A percentile compares a stretch with the other conserved stretches of the same genome.
Evolutionary conservation across 2,329 filamentous ascomycete genomes (phyloP).

Genomic region (Didymella sp.): DNA sequence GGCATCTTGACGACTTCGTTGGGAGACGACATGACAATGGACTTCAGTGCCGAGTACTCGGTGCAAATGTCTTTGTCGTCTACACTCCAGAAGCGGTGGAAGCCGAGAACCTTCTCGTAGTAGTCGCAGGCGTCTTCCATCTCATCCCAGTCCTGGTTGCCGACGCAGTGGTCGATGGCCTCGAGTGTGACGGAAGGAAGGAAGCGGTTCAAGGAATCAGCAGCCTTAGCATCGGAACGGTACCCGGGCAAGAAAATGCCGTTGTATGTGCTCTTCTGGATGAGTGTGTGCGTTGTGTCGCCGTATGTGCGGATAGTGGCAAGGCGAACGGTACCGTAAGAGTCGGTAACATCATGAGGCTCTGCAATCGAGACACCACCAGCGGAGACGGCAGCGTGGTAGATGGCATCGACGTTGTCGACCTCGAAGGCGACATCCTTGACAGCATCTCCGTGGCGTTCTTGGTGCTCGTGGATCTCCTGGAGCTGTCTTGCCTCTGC

Average conservation of each 20-base stretch:
- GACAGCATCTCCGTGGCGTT: constrained; percentile 89
- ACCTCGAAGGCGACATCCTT: constrained; percentile 97
- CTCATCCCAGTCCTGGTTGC: constrained; percentile 94
- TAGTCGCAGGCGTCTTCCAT: constrained; percentile 73
- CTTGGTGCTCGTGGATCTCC: constrained; percentile 83
- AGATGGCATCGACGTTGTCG: constrained; percentile 84
- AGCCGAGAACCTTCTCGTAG: constrained; percentile 88
- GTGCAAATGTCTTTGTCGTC: constrained; percentile 93
- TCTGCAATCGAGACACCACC: constrained; percentile 68
- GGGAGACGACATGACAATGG: constrained; percentile 86
- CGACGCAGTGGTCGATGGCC: constrained; percentile 94
- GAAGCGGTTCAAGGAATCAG: constrained; percentile 56
- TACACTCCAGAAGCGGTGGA: constrained; percentile 97
- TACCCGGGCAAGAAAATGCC: constrained; percentile 87
- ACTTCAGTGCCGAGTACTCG: constrained; percentile 87
- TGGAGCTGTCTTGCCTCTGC: constrained; percentile 71
- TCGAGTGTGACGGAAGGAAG: constrained; percentile 72
- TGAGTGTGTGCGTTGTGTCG: constrained; percentile 91
- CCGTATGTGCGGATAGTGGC: constrained; percentile 92
- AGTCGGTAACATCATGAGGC: constrained; percentile 62
- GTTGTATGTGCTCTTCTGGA: constrained; percentile 73
- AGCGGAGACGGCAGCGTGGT: constrained; percentile 71
- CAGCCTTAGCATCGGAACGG: constrained; percentile 57
- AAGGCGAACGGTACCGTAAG: constrained; percentile 71
- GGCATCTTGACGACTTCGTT: constrained; percentile 95